Base-by-base conservation (phyloP, 2,329 filamentous ascomycete genomes). In the Xylariales sp. region DNA sequence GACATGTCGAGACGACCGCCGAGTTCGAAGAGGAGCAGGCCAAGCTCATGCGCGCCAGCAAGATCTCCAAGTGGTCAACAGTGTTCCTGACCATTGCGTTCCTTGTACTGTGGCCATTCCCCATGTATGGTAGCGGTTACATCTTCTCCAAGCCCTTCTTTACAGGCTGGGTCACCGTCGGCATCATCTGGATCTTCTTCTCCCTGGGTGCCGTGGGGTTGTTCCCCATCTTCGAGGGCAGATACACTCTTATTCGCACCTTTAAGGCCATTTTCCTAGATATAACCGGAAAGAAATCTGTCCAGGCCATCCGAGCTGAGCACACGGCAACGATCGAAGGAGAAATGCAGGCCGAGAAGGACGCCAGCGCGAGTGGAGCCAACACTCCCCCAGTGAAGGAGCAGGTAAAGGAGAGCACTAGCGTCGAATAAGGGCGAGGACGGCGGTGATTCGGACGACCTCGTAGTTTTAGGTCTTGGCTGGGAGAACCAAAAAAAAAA, bases 51-150 rank as follows among this genome's bases (percentile, higher is more conserved):
- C 69, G 66, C 18, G 72, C 77, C 0, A 74, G 74, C 6, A 70
- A 65, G 42, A 68, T 72, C 23, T 68, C 71, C 1, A 63, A 65
- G 33, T 54, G 53, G 37, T 60, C 61, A 21, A 86, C 82, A 1
- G 66, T 79, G 8, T 59, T 74, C 47, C 69, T 88, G 66, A 85
- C 87, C 0, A 43, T 95, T 0, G 72, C 78, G 0, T 69, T 95
- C 40, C 67, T 95, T 0, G 71, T 95, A 2, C 74, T 95, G 13
- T 95, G 89, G 88, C 89, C 90, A 0, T 91, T 95, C 75, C 89
- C 89, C 1, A 81, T 95, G 79, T 95, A 93, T 55, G 89, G 88
- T 10, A 73, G 74, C 0, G 76, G 76, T 1, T 95, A 95, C 56
- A 75, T 95, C 38, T 94, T 93, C 63, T 81, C 74, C 59, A 85